Percentiles rank a stretch among this genome's conserved stretches.
Evolutionary conservation across 2,329 filamentous ascomycete genomes (phyloP).

Genomic region (Aspergillus sp.): DNA sequence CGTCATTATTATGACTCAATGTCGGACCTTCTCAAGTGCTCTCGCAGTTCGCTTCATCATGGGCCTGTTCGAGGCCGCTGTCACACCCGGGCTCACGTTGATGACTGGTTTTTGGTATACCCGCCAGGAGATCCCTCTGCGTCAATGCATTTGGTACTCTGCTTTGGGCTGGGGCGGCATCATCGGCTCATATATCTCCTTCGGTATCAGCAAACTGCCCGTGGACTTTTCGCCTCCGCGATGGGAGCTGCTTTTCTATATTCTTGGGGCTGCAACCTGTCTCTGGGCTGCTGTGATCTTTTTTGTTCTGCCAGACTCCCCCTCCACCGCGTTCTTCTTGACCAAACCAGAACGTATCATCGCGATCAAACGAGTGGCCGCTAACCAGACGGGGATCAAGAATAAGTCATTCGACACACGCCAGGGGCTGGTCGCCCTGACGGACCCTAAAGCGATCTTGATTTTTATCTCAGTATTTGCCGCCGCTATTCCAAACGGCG

Average conservation of each 20-base stretch:
- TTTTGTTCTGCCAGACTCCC: slow-evolving; percentile 6
- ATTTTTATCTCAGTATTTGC: slow-evolving; percentile 18
- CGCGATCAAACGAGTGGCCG: slow-evolving; percentile 5
- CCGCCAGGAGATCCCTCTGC: slow-evolving; percentile 11
- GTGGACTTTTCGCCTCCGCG: neutral
- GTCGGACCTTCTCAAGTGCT: slow-evolving; percentile 10
- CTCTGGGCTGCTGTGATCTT: slow-evolving; percentile 11
- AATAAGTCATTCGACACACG: slow-evolving; percentile 5
- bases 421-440: slow-evolving; percentile 3
- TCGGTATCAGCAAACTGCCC: slow-evolving; percentile 7
- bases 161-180: slow-evolving; percentile 11
- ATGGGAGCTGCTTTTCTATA: slow-evolving; percentile 11
- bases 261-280: slow-evolving; percentile 7
- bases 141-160: slow-evolving; percentile 14
- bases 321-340: slow-evolving; percentile 8
- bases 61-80: slow-evolving; percentile 12
- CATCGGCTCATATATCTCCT: slow-evolving; percentile 10
- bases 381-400: slow-evolving; percentile 7
- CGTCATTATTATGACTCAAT: slow-evolving; percentile 14
- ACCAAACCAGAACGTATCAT: slow-evolving; percentile 5
- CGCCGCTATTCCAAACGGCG: slow-evolving; percentile 31
- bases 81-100: slow-evolving; percentile 9
- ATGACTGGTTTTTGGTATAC: slow-evolving; percentile 16
- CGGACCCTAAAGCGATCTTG: slow-evolving; percentile 11
- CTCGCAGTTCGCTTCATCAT: slow-evolving; percentile 9